These are phyloP conservation scores for Dorcoceras hygrometricum DNA, from an alignment of 257 asterid species.

Conservation along the genomic window DNA sequence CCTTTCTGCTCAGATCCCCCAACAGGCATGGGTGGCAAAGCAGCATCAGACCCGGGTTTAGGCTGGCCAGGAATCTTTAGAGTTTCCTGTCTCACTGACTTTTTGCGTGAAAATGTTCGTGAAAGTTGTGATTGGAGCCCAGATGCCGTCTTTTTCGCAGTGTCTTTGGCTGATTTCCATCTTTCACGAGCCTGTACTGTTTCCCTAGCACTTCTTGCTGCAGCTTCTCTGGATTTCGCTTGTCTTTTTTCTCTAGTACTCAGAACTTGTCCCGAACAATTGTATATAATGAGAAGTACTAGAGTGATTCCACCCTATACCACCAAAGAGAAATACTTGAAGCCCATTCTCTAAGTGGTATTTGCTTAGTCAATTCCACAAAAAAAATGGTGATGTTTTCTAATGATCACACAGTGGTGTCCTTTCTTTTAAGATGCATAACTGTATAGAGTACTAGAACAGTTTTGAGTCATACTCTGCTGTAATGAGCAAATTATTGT, in stretches of 20 bases:
- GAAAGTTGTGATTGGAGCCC: slow-evolving; percentile 62
- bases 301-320: slow-evolving; percentile 73
- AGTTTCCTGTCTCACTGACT: slow-evolving; percentile 43
- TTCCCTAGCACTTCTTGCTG: slow-evolving; percentile 85
- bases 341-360: not conserved
- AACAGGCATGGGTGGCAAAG: slow-evolving; percentile 58
- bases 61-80: slow-evolving; percentile 48
- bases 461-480: not conserved
- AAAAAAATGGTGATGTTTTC: not conserved
- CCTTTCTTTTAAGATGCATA: not conserved
- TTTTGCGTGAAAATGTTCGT: slow-evolving; percentile 78
- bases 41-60: slow-evolving; percentile 68
- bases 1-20: slow-evolving; percentile 47
- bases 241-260: slow-evolving; percentile 70
- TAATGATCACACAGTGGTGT: not conserved
- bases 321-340: slow-evolving; percentile 17
- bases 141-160: slow-evolving; percentile 60
- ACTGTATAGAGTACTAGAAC: slow-evolving; percentile 1
- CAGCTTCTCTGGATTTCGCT: slow-evolving; percentile 94
- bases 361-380: not conserved
- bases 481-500: not conserved
- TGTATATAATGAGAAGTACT: slow-evolving; percentile 81
- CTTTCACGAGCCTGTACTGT: slow-evolving; percentile 77
- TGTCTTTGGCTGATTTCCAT: slow-evolving; percentile 91
- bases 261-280: slow-evolving; percentile 90